Evolutionary conservation across 2,329 filamentous ascomycete genomes (phyloP).

Genomic region (Chaetothyriales sp.): DNA sequence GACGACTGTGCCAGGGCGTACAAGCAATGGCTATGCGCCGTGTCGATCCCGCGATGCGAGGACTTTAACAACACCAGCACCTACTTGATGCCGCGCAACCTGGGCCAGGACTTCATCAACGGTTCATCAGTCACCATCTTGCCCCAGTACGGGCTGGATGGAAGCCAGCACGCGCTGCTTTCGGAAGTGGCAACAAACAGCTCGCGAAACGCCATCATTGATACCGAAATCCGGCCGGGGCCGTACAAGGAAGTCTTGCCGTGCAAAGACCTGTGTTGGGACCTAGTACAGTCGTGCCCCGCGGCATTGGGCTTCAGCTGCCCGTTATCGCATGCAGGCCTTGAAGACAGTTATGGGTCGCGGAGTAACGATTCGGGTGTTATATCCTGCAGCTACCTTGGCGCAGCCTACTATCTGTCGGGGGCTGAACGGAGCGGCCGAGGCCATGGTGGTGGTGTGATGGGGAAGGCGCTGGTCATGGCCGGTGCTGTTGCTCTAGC

Average conservation of each 20-base stretch:
- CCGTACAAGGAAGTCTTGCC: conserved; percentile 91
- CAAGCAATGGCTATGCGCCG: conserved; percentile 88
- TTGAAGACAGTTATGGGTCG: conserved; percentile 40
- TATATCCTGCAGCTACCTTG: conserved; percentile 49
- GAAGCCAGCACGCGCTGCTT: conserved; percentile 8
- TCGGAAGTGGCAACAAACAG: conserved; percentile 33
- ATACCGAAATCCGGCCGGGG: conserved; percentile 57
- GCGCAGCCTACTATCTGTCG: conserved; percentile 39
- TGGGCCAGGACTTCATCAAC: conserved; percentile 57
- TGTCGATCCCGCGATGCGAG: conserved; percentile 81
- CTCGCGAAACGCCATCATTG: conserved; percentile 61
- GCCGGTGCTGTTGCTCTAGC: not conserved
- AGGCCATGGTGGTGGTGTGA: not conserved
- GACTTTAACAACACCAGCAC: conserved; percentile 52
- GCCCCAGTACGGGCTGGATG: not conserved
- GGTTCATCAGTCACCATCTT: conserved; percentile 40
- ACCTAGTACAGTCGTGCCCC: conserved; percentile 74
- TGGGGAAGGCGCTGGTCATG: not conserved
- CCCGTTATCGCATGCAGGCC: conserved; percentile 39
- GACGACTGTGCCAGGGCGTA: conserved; percentile 65
- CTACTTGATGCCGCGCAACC: conserved; percentile 56
- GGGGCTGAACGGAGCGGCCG: not conserved
- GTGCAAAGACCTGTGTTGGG: conserved; percentile 76
- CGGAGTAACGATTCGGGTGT: conserved; percentile 23
- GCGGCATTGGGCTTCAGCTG: conserved; percentile 62